Base-by-base conservation (phyloP, 1,139 yeast genomes). In the Sugiyamaella xylanicola region DNA sequence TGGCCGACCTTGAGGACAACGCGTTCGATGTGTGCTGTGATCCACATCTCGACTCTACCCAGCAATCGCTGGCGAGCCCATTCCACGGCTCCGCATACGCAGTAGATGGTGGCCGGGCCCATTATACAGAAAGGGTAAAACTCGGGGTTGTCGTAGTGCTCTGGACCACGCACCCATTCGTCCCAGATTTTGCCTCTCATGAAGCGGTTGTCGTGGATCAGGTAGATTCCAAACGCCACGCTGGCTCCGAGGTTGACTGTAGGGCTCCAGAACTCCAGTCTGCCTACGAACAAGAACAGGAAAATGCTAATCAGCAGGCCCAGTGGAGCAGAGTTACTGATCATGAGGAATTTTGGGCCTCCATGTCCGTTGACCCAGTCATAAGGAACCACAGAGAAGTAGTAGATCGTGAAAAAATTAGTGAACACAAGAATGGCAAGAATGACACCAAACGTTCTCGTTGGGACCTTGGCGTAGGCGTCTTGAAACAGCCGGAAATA, bases 181-280 rank as follows among this genome's bases (percentile, higher is more conserved):
- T 41, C 11, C 51, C 51, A 54, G 4, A 54, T 29, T 1, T 20
- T 4, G n/a, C 21, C 13, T 29, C 57, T 25, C 8, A 50, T 19
- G 29, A 54, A 29, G n/a, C 47, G 25, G 22, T 51, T 37, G 8
- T 54, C 57, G 25, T 54, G 57, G 16, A 54, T 46, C 3, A 54
- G 49, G 29, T 54, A 54, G 20, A 54, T 52, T 11, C 49, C 46
- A 54, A 54, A 54, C 13, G 54, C 42, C 13, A 47, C 39, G 11
- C 51, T 45, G n/a, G 54, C 54, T n/a, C 21, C 27, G 19, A 37
- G 15, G 32, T 54, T 54, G 25, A 54, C 41, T 16, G 49, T 2
- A 8, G 51, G 32, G 41, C 57, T 54, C 50, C 50, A 43, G 25
- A 54, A 50, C 25, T 41, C 45, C n/a, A 48, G 41, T 5, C 52